A percentile compares a stretch with the other conserved stretches of the same genome.
These are phyloP conservation scores for Plasmodium adleri DNA, from an alignment of 169 alveolate genomes.

Conservation along the genomic window DNA sequence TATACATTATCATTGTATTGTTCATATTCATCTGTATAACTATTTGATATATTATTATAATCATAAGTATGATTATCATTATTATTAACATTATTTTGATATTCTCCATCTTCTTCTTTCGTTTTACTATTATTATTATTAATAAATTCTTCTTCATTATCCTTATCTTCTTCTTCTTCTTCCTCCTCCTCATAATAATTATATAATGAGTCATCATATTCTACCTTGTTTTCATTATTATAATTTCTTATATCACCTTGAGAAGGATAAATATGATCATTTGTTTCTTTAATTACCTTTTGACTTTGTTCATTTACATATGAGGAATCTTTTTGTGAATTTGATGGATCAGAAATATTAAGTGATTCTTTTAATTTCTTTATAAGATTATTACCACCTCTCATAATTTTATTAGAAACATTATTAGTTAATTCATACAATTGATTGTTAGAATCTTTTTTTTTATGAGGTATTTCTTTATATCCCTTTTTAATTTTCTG, in stretches of 20 bases:
- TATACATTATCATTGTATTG: constrained; percentile 13
- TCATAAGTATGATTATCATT: constrained; percentile 7
- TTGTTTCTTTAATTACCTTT: neutral
- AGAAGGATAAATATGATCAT: constrained; percentile 7
- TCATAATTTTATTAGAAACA: constrained; percentile 7
- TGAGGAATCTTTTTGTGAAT: constrained; percentile 10
- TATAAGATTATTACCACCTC: neutral
- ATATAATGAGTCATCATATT: constrained; percentile 10
- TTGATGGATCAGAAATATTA: neutral
- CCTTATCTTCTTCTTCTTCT: neutral
- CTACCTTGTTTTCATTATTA: constrained; percentile 18
- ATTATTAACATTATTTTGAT: neutral
- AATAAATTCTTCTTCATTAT: neutral
- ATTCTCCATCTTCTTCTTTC: neutral
- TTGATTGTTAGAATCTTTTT: neutral
- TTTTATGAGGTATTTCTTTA: neutral
- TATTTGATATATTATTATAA: constrained; percentile 13
- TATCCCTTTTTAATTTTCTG: neutral
- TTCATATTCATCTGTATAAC: constrained; percentile 30
- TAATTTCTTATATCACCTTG: constrained; percentile 6
- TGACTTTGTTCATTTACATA: neutral
- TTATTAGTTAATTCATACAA: constrained; percentile 13
- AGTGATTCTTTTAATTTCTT: neutral
- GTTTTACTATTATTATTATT: constrained; percentile 14
- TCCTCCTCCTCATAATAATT: constrained; percentile 18